These are phyloP conservation scores for Candida anglica DNA, from an alignment of 805 yeast genomes.

Conservation along the genomic window DNA sequence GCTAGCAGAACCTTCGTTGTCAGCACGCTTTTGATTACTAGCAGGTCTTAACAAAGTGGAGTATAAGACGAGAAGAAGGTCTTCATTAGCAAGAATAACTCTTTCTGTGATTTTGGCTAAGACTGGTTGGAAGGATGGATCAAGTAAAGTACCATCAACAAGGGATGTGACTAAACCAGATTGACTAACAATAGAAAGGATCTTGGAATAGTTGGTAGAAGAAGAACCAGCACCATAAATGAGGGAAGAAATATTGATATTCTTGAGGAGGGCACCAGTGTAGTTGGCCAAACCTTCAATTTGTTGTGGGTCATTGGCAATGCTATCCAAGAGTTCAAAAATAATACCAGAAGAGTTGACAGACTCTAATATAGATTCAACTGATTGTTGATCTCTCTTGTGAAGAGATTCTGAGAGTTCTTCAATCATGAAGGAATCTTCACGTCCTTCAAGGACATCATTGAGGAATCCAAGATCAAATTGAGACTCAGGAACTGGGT, in stretches of 20 bases:
- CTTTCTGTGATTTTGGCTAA: conserved; percentile 27
- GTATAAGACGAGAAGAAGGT: conserved; percentile 18
- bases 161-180: conserved; percentile 33
- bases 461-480: conserved; percentile 2
- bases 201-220: conserved; percentile 15
- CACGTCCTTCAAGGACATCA: not conserved
- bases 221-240: not conserved
- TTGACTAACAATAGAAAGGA: conserved; percentile 18
- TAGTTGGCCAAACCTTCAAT: conserved; percentile 26
- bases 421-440: no score
- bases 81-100: conserved; percentile 28
- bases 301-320: conserved; percentile 26
- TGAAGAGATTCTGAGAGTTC: no score
- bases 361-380: conserved; percentile 18
- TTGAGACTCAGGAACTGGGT: conserved; percentile 14
- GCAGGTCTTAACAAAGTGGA: conserved; percentile 5
- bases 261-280: conserved; percentile 13
- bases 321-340: conserved; percentile 30
- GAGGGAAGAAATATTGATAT: conserved; percentile 1
- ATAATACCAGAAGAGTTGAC: conserved; percentile 32
- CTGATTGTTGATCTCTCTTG: conserved; percentile 21
- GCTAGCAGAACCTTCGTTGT: conserved; percentile 12
- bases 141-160: conserved; percentile 36
- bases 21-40: conserved; percentile 10
- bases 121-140: conserved; percentile 25